Evolutionary conservation across 345 rosid genomes (phyloP), one percentile per base, ranked within the genome.

Genomic region (Pistacia atlantica): DNA sequence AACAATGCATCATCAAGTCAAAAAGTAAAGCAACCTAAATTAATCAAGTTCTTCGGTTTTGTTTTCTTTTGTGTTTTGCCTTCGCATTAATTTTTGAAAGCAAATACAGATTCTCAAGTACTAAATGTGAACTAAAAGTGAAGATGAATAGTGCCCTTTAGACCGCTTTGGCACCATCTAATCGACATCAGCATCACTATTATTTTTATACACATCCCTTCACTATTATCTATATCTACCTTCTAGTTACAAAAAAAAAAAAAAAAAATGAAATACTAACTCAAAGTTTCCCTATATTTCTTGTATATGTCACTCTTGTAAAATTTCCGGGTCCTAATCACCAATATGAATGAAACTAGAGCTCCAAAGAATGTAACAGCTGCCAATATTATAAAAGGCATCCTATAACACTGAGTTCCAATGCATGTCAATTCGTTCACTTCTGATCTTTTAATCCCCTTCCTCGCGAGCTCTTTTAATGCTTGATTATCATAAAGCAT

Each of bases 291-390:
- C 80, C 95, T 90, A 55, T 87, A 94, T 84, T 89, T 92, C 79
- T 87, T 90, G 83, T 94, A 94, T 5, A 92, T 90, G 74, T 94
- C 98, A 33, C 97, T 83, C 71, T 80, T 89, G 80, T 92, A 94
- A 75, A 92, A 92, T 71, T 87, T 81, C 65, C 92, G 77, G 0
- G 98, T 94, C 81, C 97, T 86, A 4, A 75, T n/a, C 46, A 91
- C 97, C 88, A 94, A 70, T 59, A 86, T 65, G 38, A 91, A 80
- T 18, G 97, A 79, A 69, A 86, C 84, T 42, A 91, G 63, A 42
- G 92, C 90, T 25, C 97, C 97, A 59, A 87, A 88, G 35, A 88
- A 82, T 0, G 93, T 82, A 11, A 81, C 93, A 7, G 76, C 38
- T 10, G 91, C 75, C 79, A 94, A 71, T 20, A 91, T 75, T 55